Evolutionary conservation across 2,329 filamentous ascomycete genomes (phyloP).

Genomic region (Mycosphaerella arachidis): DNA sequence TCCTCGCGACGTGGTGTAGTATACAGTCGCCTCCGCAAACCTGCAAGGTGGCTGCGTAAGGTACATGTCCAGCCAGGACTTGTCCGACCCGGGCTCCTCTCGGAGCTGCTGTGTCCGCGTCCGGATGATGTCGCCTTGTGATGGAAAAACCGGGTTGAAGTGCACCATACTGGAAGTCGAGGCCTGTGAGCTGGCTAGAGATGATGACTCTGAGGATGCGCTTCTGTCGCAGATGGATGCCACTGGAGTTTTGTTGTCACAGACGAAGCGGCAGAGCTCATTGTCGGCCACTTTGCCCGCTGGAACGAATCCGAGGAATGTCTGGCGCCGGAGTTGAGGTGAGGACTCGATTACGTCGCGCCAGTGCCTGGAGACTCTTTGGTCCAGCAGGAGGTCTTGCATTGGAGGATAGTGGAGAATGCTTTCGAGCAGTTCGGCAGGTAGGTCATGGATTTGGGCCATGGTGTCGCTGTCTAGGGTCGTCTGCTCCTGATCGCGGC

Average conservation of each 20-base stretch:
- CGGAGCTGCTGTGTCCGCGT: constrained; percentile 11
- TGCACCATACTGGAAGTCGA: not conserved
- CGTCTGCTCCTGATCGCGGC: not conserved
- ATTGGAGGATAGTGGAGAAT: constrained; percentile 11
- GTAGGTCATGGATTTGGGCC: not conserved
- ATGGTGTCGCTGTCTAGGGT: not conserved
- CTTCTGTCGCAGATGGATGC: not conserved
- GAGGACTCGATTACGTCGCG: constrained; percentile 8
- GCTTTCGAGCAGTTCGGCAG: constrained; percentile 14
- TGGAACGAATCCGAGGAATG: constrained; percentile 12
- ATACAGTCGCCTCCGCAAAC: constrained; percentile 7
- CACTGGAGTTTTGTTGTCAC: not conserved
- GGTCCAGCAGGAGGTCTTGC: constrained; percentile 9
- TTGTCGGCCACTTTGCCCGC: not conserved
- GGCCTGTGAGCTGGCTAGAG: not conserved
- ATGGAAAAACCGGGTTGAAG: constrained; percentile 16
- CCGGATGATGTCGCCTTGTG: constrained; percentile 8
- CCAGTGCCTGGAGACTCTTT: constrained; percentile 13
- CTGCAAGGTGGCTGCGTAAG: constrained; percentile 14
- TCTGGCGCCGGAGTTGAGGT: constrained; percentile 6
- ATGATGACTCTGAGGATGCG: not conserved
- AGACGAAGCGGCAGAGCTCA: constrained; percentile 6
- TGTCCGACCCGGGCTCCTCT: not conserved
- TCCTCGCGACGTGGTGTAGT: constrained; percentile 3
- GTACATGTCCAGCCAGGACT: constrained; percentile 18